Evolutionary conservation across 345 rosid genomes (phyloP), one percentile per base, ranked within the genome.

Genomic region (Boechera divaricarpa): DNA sequence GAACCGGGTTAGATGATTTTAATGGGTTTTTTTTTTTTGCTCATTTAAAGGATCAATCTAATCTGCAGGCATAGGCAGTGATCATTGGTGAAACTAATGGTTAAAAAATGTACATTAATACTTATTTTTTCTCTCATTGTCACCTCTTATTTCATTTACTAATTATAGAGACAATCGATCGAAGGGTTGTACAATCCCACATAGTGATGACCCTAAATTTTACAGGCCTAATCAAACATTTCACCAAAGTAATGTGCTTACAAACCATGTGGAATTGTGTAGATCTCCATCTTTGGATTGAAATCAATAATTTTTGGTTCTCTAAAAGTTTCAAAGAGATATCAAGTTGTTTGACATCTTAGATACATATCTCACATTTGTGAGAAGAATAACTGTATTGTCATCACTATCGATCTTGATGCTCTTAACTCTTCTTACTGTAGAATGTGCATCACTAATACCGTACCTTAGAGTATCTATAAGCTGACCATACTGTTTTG

Each of bases 1-100:
- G 80, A 67, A 8, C 18, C 78, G 89, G 15, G 81, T 74, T 9
- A 84, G 81, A 72, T 88, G 83, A 88, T n/a, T 32, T 54, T 26
- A 24, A 4, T 29, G 12, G 21, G 21, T 21, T 21, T 21, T 21
- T 21, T 21, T 21, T 21, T 0, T 21, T 21, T 21, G 24, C 24
- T 21, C 24, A 21, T 21, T 21, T 21, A 21, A 69, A 53, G 31
- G 52, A 29, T 51, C 28, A 16, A 51, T 51, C 5, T 51, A 7
- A 69, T 54, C 48, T 61, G 16, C 41, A 62, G 49, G 49, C 45
- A 35, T 62, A 69, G 49, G 36, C 44, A 44, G 18, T 32, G 58
- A 47, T 51, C 54, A 49, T 54, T 59, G 44, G 13, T 29, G 8
- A 68, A 61, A 61, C 63, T 51, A 39, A 69, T 63, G 60, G 69